Evolutionary conservation across 768 basidiomycete genomes (phyloP).

Genomic region (Baorangia bicolor): DNA sequence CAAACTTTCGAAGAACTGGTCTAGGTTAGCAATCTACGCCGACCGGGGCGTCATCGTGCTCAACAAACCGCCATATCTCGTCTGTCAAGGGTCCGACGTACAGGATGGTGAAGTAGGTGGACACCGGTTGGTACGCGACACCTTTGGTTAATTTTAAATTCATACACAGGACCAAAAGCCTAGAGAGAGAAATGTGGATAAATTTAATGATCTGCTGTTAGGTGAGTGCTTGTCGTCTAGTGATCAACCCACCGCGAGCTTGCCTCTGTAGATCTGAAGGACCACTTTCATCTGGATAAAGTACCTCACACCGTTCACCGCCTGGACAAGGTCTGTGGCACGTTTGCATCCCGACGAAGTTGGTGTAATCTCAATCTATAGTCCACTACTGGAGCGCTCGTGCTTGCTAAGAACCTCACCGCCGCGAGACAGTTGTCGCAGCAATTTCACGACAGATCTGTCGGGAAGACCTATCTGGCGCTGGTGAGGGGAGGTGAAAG

Average conservation of each 20-base stretch:
- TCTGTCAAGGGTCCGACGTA: conserved; percentile 46
- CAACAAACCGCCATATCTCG: conserved; percentile 59
- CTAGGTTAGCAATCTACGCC: conserved; percentile 44
- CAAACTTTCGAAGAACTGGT: conserved; percentile 27
- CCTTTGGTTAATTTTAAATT: neutral
- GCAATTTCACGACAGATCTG: conserved; percentile 49
- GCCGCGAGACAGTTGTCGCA: conserved; percentile 48
- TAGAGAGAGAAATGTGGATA: conserved; percentile 27
- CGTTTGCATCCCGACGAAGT: neutral
- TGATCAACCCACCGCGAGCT: neutral
- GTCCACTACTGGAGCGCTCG: conserved; percentile 62
- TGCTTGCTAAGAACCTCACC: conserved; percentile 48
- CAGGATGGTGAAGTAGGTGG: conserved; percentile 23
- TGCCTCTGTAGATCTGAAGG: conserved; percentile 26
- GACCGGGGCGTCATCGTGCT: conserved; percentile 54
- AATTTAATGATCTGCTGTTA: conserved; percentile 38
- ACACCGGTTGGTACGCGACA: neutral
- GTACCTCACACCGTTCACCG: conserved; percentile 59
- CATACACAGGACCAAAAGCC: conserved; percentile 17
- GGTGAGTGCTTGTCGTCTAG: conserved; percentile 25
- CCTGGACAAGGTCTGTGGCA: conserved; percentile 55
- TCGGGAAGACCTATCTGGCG: conserved; percentile 64
- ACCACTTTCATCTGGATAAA: conserved; percentile 32
- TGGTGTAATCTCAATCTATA: conserved; percentile 22
- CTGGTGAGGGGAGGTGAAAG: conserved; percentile 54